Conservation (phyloP, 768 basidiomycete species). For the Mycena epipterygia region DNA sequence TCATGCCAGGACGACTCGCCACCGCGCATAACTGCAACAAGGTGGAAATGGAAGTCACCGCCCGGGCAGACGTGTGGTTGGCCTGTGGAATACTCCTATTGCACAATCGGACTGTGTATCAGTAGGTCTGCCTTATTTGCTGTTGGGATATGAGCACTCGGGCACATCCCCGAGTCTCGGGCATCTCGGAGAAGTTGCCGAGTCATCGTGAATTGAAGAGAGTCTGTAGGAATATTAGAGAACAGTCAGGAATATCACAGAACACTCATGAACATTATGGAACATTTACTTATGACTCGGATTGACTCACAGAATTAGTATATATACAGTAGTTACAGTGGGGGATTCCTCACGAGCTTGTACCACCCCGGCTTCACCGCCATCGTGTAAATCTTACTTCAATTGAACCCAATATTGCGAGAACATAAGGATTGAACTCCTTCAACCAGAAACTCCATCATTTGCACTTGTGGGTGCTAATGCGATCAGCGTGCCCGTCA, state of each 20-base stretch:
- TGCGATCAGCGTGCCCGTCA: no score
- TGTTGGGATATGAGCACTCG: conserved; percentile 1
- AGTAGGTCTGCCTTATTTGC: no score
- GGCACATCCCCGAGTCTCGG: neutral
- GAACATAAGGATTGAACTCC: neutral
- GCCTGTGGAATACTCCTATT: no score
- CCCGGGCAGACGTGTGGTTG: no score
- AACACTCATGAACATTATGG: neutral
- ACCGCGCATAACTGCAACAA: no score
- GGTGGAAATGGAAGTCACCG: no score
- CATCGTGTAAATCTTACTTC: neutral
- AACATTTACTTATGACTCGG: neutral
- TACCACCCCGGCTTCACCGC: neutral
- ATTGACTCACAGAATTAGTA: neutral
- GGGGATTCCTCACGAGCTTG: neutral
- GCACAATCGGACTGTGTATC: no score
- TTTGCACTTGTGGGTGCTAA: no score
- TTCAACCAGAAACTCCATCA: neutral
- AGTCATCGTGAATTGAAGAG: neutral
- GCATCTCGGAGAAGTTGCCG: neutral
- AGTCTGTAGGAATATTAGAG: neutral
- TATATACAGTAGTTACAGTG: neutral
- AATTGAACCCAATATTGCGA: neutral
- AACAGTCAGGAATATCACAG: neutral
- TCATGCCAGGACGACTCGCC: no score